Percentiles rank a stretch among this genome's conserved stretches.
Conservation (phyloP, 768 basidiomycete genomes). For the Boletus subcaerulescens region DNA sequence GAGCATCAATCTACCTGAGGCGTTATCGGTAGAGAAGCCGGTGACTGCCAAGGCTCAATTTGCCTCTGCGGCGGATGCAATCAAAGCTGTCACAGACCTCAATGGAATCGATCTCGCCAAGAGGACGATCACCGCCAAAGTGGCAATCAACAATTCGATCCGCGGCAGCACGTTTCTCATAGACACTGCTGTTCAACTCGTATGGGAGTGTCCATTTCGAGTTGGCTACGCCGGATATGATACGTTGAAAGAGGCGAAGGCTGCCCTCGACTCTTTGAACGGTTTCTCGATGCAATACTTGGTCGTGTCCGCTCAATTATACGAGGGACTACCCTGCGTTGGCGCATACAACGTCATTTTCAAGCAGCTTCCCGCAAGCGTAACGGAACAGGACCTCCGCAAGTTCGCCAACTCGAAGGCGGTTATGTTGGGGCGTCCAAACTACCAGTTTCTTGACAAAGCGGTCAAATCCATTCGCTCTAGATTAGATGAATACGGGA, state of each 20-base stretch:
- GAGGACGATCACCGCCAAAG: conserved; percentile 40
- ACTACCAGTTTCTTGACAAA: conserved; percentile 36
- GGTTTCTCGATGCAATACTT: conserved; percentile 37
- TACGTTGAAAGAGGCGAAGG: conserved; percentile 44
- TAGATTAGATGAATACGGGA: conserved; percentile 38
- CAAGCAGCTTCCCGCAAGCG: conserved; percentile 46
- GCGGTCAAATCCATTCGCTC: conserved; percentile 38
- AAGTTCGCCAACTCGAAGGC: conserved; percentile 47
- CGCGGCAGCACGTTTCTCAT: conserved; percentile 39
- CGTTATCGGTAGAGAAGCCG: conserved; percentile 17
- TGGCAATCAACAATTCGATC: conserved; percentile 41
- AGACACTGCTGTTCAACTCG: conserved; percentile 55
- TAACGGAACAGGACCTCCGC: conserved; percentile 40
- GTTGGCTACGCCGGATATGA: conserved; percentile 64
- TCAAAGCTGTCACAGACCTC: conserved; percentile 48
- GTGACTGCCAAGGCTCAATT: conserved; percentile 45
- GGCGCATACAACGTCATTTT: conserved; percentile 62
- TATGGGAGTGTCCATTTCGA: conserved; percentile 57
- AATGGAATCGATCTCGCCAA: conserved; percentile 44
- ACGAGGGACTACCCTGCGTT: conserved; percentile 57
- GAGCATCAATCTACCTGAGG: conserved; percentile 34
- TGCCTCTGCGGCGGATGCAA: conserved; percentile 45
- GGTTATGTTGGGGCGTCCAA: conserved; percentile 50
- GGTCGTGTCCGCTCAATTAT: conserved; percentile 45
- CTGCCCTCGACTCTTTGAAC: conserved; percentile 46